These are phyloP conservation scores for Oryza rufipogon DNA, from an alignment of 176 grass and related monocot genomes.

Conservation along the genomic window DNA sequence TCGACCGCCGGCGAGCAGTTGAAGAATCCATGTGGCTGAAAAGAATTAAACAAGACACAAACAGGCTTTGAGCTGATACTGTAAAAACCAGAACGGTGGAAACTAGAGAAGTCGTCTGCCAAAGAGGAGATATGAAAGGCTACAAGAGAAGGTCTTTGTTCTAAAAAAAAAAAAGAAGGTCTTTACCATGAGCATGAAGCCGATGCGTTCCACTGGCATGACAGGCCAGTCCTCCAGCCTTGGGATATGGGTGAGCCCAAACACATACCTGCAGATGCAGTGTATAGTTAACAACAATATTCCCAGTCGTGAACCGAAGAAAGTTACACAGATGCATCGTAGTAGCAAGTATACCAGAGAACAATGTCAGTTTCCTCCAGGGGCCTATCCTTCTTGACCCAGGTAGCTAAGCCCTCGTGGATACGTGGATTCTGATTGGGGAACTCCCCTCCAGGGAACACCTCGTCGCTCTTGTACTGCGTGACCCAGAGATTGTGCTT, in stretches of 20 bases:
- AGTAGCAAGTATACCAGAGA: conserved; percentile 73
- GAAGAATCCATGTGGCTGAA: conserved; percentile 99
- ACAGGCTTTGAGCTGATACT: neutral
- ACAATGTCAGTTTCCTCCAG: conserved; percentile 95
- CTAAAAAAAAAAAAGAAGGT: neutral
- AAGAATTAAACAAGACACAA: neutral
- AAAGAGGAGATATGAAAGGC: neutral
- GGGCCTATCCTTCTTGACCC: conserved; percentile 91
- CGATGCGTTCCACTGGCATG: conserved; percentile 96
- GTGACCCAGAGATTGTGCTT: conserved; percentile 99
- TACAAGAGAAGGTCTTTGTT: too few relatives aligned
- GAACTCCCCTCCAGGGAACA: conserved; percentile 95
- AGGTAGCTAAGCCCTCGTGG: conserved; percentile 92
- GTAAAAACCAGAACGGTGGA: neutral
- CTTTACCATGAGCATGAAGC: conserved; percentile 97
- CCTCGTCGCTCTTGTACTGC: conserved; percentile 79
- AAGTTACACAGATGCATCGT: neutral
- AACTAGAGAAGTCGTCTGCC: neutral
- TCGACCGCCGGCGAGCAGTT: conserved; percentile 94
- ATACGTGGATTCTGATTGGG: conserved; percentile 96
- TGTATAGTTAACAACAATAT: conserved; percentile 12
- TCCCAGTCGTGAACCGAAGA: neutral
- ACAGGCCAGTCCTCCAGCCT: conserved; percentile 98
- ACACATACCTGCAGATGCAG: conserved; percentile 68
- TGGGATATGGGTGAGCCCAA: conserved; percentile 95